Evolutionary conservation across 2,329 filamentous ascomycete genomes (phyloP).

Genomic region (Penicillium sp.): DNA sequence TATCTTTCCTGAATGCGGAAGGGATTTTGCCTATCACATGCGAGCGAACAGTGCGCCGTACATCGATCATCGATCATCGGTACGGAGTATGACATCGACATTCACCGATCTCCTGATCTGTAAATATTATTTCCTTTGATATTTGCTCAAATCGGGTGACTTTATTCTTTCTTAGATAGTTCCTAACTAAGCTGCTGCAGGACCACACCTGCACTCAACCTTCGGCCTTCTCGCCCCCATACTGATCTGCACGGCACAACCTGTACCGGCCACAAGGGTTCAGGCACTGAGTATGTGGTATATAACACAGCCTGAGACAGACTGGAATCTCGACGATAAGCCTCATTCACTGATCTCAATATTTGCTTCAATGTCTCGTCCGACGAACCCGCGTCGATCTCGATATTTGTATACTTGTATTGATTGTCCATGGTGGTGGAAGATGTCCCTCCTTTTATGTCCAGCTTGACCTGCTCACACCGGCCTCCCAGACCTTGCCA

Average conservation of each 20-base stretch:
- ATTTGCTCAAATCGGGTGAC: background rate
- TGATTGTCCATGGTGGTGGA: constrained; percentile 23
- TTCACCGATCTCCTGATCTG: background rate
- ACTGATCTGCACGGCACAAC: constrained; percentile 43
- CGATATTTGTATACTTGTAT: constrained; percentile 30
- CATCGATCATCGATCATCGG: background rate
- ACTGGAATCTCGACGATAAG: constrained; percentile 10
- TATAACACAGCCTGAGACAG: constrained; percentile 37
- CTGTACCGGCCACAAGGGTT: constrained; percentile 31
- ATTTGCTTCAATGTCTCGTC: constrained; percentile 19
- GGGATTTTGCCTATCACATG: constrained; percentile 26
- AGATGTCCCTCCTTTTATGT: constrained; percentile 17
- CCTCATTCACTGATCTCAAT: constrained; percentile 25
- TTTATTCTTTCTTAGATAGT: background rate
- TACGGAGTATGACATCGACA: background rate
- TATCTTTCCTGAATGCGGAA: constrained; percentile 21
- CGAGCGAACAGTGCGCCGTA: constrained; percentile 9
- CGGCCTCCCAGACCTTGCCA: constrained; percentile 72
- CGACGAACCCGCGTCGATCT: constrained; percentile 24
- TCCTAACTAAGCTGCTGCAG: constrained; percentile 25
- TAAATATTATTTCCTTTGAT: background rate
- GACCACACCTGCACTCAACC: constrained; percentile 37
- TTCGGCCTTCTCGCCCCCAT: constrained; percentile 37
- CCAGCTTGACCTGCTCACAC: constrained; percentile 29
- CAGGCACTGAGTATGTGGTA: constrained; percentile 27